phyloP scores from a whole-genome alignment of 345 rosid genomes.

The Eucalyptus cloeziana region DNA sequence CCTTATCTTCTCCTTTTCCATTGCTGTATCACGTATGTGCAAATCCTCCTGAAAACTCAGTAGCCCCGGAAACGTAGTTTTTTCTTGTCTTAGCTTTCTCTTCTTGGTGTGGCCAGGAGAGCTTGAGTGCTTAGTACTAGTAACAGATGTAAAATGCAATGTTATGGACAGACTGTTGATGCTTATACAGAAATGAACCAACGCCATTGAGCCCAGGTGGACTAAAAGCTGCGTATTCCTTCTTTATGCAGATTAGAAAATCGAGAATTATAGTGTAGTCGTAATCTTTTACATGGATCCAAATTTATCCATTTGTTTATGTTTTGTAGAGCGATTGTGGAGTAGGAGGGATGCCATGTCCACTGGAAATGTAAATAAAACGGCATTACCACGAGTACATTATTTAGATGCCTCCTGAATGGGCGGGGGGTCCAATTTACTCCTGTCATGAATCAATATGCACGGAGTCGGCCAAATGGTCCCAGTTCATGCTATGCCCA shows the following conservation, averaged over 20 bases:
- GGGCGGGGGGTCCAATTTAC: constrained; percentile 29
- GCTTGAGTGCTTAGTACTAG: background rate
- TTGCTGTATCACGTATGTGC: background rate
- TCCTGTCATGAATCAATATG: constrained; percentile 46
- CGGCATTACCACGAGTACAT: constrained; percentile 38
- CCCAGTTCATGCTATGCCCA: constrained; percentile 75
- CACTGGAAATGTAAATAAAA: constrained; percentile 23
- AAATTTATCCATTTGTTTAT: background rate
- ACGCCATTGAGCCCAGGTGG: background rate
- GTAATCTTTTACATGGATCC: background rate
- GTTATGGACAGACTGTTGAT: background rate
- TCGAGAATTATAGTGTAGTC: background rate
- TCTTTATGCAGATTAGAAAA: background rate
- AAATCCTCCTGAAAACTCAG: background rate
- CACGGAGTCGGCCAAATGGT: constrained; percentile 39
- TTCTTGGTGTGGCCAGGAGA: background rate
- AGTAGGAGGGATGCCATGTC: constrained; percentile 52
- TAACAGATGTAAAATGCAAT: no score
- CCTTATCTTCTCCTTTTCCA: background rate
- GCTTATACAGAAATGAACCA: background rate
- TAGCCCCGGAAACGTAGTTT: background rate
- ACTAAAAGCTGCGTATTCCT: background rate
- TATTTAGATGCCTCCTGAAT: constrained; percentile 48
- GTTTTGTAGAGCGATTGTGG: constrained; percentile 57
- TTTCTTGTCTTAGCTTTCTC: background rate